Evolutionary conservation across 2,329 filamentous ascomycete species (phyloP), one percentile per base, ranked within the genome.

Genomic region (Monosporascus ibericus): DNA sequence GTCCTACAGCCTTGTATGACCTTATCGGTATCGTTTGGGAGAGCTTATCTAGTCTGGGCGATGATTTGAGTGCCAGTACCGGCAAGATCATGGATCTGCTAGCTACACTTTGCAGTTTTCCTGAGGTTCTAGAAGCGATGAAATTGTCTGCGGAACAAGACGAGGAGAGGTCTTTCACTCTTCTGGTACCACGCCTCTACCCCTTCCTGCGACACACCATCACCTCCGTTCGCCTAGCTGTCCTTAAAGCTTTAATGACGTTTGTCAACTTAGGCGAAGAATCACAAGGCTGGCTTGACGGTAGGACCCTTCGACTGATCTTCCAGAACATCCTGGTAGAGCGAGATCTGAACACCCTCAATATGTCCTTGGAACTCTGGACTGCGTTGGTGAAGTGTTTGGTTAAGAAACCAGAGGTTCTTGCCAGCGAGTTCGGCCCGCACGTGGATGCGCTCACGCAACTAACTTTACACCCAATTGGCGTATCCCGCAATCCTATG

Each of bases 21-120:
- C 82, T 99, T 39, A 95, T 96, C 69, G 87, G 88, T 65, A 95
- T 97, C 54, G 92, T 99, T 27, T 99, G 94, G 94, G 89, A 95
- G 65, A 97, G 94, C 73, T 77, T 99, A 24, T 95, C 92, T 3
- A 95, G 95, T 66, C 77, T 99, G n/a, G 92, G 92, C 58, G 94
- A 99, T 66, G 94, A 99, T 66, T 78, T 99, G 18, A 97, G 92
- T 68, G 94, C 94, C 4, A 97, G 94, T 68, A 99, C 95, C 9
- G 94, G 94, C 47, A 95, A 91, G 52, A 95, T 99, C 51, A 99
- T 99, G 95, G 95, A 99, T 68, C 81, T 99, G 40, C 79, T 99
- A 18, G 94, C 95, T 15, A 97, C 94, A 55, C 82, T 99, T 2
- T 99, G 94, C 73, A 88, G 91, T 57, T 99, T 96, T 74, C 89